Base-by-base conservation (phyloP, 495 filamentous ascomycete genomes). In the Amorphotheca resinae region DNA sequence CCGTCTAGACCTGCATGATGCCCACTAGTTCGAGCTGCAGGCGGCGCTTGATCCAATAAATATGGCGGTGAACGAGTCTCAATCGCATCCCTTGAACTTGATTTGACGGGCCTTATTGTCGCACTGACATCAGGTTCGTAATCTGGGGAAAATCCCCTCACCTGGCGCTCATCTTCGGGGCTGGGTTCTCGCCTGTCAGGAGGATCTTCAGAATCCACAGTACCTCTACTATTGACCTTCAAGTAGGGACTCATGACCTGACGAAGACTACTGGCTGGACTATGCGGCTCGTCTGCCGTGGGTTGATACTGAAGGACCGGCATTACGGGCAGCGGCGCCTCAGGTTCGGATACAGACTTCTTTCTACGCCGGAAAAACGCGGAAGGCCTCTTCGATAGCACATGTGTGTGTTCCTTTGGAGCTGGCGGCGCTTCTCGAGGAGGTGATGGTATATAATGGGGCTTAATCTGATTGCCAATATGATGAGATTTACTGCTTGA, bases 331-430 rank as follows among this genome's bases (percentile, higher is more conserved):
- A 64, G 53, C 7, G 70, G 67, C 6, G 63, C 64, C 30, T 64
- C 63, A 26, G 35, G 69, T 56, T 74, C 80, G 42, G 64, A 77
- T 41, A 80, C 59, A 2, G 87, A 94, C 63, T 84, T 86, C 72
- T 98, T 98, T 50, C 91, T 74, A 49, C 89, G 72, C 51, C 91
- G 72, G 62, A 98, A 95, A 67, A 98, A 95, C 0, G 78, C 80
- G 1, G 88, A 93, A 3, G 80, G 73, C 59, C 94, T 96, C 65
- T 98, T 95, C 43, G 79, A 82, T 41, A 95, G 48, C 4, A 70
- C 64, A 42, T 64, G 73, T 1, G 33, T 18, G 39, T 69, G 44
- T n/a, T 56, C 54, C 33, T 51, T 56, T 2, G 49, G 49, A 18
- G 46, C 14, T 9, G 49, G 66, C 18, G 73, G 74, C 22, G 63